Evolutionary conservation across 768 basidiomycete genomes (phyloP), one percentile per base, ranked within the genome.

Genomic region (Chiua virens): DNA sequence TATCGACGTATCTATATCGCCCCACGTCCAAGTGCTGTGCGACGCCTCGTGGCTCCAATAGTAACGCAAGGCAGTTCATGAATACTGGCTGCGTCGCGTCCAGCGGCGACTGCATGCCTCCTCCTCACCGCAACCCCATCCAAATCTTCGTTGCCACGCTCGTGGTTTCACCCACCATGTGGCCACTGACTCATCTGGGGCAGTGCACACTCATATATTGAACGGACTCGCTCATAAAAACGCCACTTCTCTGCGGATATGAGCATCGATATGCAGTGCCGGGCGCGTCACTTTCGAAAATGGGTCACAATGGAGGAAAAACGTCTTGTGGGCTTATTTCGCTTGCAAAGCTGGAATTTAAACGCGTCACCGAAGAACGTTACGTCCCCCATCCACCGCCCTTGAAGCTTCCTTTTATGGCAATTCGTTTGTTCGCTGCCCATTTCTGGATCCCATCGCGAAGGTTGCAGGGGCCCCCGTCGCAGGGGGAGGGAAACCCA

Each of bases 391-490:
- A 55, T 11, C 30, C 58, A 52, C 62, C 69, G 54, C 56, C 67
- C 67, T 69, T 69, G 69, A 69, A 69, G 68, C 65, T 69, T 47
- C 67, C 69, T 54, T 8, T 61, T 69, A 63, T 54, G 65, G 67
- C 53, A 71, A 71, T 67, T 50, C 67, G 67, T 69, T 69, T 69
- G 69, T 69, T 71, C 49, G 55, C 44, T 71, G 14, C 42, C 67
- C 65, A 56, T 69, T 71, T 69, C 61, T 56, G 67, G 61, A 50
- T 40, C 48, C 47, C 49, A 55, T 62, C 62, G 62, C 61, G 62
- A 64, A 58, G 58, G 59, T 48, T 27, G 55, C 49, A 50, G 42
- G 60, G 47, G 47, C 45, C n/a, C n/a, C n/a, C 58, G 60, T 63
- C 63, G 60, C 67, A 64, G 61, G 63, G 57, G 54, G 54, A 43